Evolutionary conservation across 768 basidiomycete species (phyloP).

Genomic region (Lentinus tigrinus): DNA sequence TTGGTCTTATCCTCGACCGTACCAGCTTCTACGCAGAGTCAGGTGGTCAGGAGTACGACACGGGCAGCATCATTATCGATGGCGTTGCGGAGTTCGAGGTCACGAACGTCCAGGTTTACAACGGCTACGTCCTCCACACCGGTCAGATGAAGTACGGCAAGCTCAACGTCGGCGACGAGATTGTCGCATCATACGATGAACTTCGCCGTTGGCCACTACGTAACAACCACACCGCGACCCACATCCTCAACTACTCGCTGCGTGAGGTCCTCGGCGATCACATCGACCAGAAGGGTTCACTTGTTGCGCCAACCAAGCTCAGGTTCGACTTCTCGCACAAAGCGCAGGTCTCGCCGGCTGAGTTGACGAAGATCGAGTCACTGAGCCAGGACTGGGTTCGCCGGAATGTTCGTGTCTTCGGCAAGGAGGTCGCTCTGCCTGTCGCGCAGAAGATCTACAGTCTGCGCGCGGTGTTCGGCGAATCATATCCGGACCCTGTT

Average conservation of each 20-base stretch:
- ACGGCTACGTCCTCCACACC: constrained; percentile 93
- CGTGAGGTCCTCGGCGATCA: constrained; percentile 96
- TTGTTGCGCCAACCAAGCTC: constrained; percentile 93
- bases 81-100: constrained; percentile 92
- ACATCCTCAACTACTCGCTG: constrained; percentile 92
- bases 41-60: constrained; percentile 97
- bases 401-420: constrained; percentile 84
- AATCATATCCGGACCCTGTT: constrained; percentile 97
- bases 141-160: constrained; percentile 88
- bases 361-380: constrained; percentile 79
- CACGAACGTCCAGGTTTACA: constrained; percentile 89
- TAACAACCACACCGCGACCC: constrained; percentile 98
- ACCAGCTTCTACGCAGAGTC: constrained; percentile 98
- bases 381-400: constrained; percentile 89
- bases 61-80: constrained; percentile 91
- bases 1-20: constrained; percentile 87
- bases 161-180: constrained; percentile 73
- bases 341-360: constrained; percentile 71
- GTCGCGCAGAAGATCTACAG: constrained; percentile 89
- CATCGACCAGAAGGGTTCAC: constrained; percentile 96
- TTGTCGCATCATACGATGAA: constrained; percentile 94
- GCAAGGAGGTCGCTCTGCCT: constrained; percentile 79
- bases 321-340: constrained; percentile 99
- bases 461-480: constrained; percentile 94
- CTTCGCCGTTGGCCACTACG: constrained; percentile 92